These are phyloP conservation scores for Sporisorium graminicola DNA, from an alignment of 1,284 basidiomycete genomes.

Conservation along the genomic window DNA sequence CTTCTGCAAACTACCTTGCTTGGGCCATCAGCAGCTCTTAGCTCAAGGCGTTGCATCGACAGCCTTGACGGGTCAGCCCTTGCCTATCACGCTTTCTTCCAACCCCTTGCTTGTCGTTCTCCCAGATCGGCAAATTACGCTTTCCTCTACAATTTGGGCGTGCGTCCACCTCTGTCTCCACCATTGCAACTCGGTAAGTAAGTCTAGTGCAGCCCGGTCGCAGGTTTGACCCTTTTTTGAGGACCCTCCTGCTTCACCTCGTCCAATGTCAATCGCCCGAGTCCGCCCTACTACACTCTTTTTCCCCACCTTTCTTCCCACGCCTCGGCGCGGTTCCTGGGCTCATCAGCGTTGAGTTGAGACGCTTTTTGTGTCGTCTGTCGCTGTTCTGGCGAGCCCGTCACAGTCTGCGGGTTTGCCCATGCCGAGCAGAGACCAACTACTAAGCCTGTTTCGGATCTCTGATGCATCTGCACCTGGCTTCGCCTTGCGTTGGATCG, in stretches of 20 bases:
- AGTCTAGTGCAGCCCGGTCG: neutral
- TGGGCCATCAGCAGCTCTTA: too few relatives aligned
- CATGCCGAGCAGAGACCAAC: neutral
- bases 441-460: neutral
- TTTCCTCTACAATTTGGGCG: neutral
- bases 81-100: neutral
- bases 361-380: neutral
- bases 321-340: neutral
- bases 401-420: neutral
- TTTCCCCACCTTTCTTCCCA: constrained; percentile 1
- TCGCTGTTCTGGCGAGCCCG: neutral
- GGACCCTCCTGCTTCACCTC: neutral
- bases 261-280: constrained; percentile 1
- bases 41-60: neutral
- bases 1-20: too few relatives aligned
- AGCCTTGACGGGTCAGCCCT: neutral
- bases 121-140: constrained; percentile 1
- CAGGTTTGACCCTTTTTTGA: too few relatives aligned
- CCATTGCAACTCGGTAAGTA: neutral
- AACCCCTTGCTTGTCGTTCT: constrained; percentile 2
- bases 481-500: neutral
- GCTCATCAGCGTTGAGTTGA: neutral
- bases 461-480: neutral
- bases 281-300: neutral
- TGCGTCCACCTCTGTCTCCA: too few relatives aligned